phyloP scores from a whole-genome alignment of 495 filamentous ascomycete species.

The Chlorociboria aeruginascens region DNA sequence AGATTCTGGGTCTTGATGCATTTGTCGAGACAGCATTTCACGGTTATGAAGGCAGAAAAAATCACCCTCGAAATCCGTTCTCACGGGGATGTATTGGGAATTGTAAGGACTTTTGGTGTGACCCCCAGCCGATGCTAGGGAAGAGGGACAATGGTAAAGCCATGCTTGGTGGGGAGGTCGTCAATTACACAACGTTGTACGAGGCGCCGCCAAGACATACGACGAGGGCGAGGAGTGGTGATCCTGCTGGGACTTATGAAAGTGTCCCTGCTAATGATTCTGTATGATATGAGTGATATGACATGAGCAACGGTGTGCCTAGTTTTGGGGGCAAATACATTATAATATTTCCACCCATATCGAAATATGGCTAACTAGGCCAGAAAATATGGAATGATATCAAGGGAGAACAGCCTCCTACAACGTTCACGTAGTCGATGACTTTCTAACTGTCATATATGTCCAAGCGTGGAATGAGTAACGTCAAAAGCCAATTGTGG shows the following conservation, averaged over 20 bases:
- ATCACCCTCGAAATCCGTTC: constrained; percentile 62
- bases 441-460: too few species aligned
- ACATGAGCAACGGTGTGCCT: too few species aligned
- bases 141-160: constrained; percentile 59
- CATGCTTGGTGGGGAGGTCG: constrained; percentile 60
- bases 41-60: constrained; percentile 40
- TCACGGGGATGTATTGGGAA: constrained; percentile 71
- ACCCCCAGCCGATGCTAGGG: constrained; percentile 72
- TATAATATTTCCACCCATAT: too few species aligned
- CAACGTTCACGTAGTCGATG: too few species aligned
- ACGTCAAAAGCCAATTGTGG: too few species aligned
- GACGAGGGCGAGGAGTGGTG: constrained; percentile 21
- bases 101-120: constrained; percentile 94
- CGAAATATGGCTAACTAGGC: too few species aligned
- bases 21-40: constrained; percentile 74
- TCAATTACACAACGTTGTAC: constrained; percentile 87
- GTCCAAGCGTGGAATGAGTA: too few species aligned
- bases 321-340: too few species aligned
- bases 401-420: too few species aligned
- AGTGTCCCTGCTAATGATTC: constrained; percentile 24
- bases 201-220: constrained; percentile 63
- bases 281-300: constrained; percentile 13
- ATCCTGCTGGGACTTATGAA: constrained; percentile 21
- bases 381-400: too few species aligned
- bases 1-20: constrained; percentile 77